phyloP scores from a whole-genome alignment of 2,329 filamentous ascomycete species.

The Lachnellula hyalina region DNA sequence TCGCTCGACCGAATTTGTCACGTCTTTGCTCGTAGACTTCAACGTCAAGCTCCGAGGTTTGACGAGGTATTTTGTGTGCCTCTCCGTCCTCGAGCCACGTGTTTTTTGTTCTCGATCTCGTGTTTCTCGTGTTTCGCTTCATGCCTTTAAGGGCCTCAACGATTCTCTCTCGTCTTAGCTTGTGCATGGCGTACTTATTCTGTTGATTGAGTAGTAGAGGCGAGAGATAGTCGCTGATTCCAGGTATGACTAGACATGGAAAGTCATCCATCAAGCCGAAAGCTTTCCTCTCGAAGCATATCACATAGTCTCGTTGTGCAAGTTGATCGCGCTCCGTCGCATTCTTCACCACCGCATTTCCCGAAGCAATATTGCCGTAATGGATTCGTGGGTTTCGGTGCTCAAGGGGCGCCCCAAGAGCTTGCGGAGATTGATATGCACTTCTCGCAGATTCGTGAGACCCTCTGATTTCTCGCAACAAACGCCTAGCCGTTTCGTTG shows the following conservation, averaged over 20 bases:
- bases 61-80: no score
- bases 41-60: no score
- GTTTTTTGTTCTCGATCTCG: constrained; percentile 15
- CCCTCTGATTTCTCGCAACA: no score
- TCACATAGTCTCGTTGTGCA: constrained; percentile 1
- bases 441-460: constrained; percentile 9
- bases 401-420: constrained; percentile 4
- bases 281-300: constrained; percentile 8
- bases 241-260: constrained; percentile 10
- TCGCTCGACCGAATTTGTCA: no score
- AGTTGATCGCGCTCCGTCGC: not conserved
- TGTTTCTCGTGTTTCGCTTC: constrained; percentile 18
- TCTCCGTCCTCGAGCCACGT: constrained; percentile 13
- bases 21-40: no score
- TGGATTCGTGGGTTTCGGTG: constrained; percentile 33
- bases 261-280: constrained; percentile 6
- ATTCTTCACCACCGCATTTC: constrained; percentile 9
- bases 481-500: no score
- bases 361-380: constrained; percentile 6
- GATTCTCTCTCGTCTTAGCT: constrained; percentile 16
- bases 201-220: constrained; percentile 23
- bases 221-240: constrained; percentile 13
- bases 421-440: constrained; percentile 7
- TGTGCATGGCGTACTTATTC: constrained; percentile 22
- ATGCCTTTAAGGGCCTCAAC: constrained; percentile 16